Percentiles rank a stretch among this genome's conserved stretches.
phyloP scores from a whole-genome alignment of 345 rosid species.

The Viola odorata region DNA sequence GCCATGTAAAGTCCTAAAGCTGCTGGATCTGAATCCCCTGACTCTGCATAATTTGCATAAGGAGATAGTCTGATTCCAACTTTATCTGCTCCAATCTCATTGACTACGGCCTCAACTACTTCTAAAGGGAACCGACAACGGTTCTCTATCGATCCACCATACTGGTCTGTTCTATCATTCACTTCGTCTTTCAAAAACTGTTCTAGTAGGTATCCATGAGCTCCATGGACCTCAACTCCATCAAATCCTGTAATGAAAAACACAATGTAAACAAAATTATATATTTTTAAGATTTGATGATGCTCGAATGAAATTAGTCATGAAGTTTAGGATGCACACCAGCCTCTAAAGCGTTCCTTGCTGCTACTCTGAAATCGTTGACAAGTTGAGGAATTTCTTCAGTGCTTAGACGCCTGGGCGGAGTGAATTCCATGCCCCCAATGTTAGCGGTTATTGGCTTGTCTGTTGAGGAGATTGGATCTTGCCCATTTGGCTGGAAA shows the following conservation, averaged over 20 bases:
- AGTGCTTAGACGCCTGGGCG: constrained; percentile 51
- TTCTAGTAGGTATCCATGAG: constrained; percentile 60
- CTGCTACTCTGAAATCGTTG: constrained; percentile 62
- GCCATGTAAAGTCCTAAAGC: constrained; percentile 59
- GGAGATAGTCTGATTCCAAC: constrained; percentile 74
- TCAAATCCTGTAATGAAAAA: constrained; percentile 40
- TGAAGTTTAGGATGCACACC: constrained; percentile 28
- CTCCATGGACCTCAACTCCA: constrained; percentile 77
- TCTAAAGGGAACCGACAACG: constrained; percentile 62
- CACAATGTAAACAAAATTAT: not conserved
- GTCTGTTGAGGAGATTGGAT: constrained; percentile 55
- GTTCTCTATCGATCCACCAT: constrained; percentile 64
- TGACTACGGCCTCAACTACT: constrained; percentile 51
- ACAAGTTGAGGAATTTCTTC: constrained; percentile 70
- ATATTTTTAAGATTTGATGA: not conserved
- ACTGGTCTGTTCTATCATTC: constrained; percentile 64
- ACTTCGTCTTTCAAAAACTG: constrained; percentile 68
- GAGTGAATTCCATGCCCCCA: constrained; percentile 33
- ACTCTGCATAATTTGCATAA: constrained; percentile 39
- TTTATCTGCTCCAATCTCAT: constrained; percentile 66
- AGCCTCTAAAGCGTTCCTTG: constrained; percentile 66
- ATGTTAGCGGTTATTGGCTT: constrained; percentile 46
- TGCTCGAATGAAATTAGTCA: no score
- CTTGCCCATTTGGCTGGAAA: constrained; percentile 60
- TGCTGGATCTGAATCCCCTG: constrained; percentile 57